Percentiles rank a stretch among this genome's conserved stretches.
Evolutionary conservation across 1,284 basidiomycete genomes (phyloP).

Genomic region (Ceratobasidium sp.): DNA sequence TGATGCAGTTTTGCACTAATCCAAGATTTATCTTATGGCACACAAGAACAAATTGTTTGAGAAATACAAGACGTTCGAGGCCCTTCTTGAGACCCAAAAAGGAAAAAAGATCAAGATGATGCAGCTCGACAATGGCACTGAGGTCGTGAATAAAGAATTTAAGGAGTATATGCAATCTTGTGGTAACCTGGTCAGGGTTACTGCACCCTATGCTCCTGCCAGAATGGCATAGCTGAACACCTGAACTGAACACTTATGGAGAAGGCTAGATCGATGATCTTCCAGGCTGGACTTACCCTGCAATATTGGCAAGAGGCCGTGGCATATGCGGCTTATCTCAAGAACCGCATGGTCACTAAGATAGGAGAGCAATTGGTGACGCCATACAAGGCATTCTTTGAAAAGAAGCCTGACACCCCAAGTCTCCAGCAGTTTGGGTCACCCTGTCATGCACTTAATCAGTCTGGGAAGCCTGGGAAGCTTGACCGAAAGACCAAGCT

Average conservation of each 20-base stretch:
- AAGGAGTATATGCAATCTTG: neutral
- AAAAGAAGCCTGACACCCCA: neutral
- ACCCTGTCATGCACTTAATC: neutral
- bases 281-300: too few species aligned
- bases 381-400: neutral
- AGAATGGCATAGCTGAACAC: slow-evolving; percentile 55
- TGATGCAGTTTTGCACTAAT: neutral
- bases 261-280: neutral
- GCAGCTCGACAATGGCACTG: neutral
- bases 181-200: slow-evolving; percentile 4
- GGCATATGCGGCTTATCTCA: neutral
- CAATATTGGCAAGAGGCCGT: slow-evolving; percentile 37
- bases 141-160: slow-evolving; percentile 1
- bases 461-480: neutral
- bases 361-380: neutral
- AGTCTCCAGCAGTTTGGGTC: slow-evolving; percentile 15
- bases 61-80: neutral
- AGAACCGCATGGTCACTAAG: neutral
- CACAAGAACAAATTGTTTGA: neutral
- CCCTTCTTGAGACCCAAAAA: neutral
- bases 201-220: slow-evolving; percentile 51
- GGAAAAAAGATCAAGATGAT: neutral
- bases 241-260: slow-evolving; percentile 50
- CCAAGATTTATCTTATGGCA: slow-evolving; percentile 6
- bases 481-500: neutral